phyloP scores from a whole-genome alignment of 177 flowering plant genomes.

The Vitis hybrid region DNA sequence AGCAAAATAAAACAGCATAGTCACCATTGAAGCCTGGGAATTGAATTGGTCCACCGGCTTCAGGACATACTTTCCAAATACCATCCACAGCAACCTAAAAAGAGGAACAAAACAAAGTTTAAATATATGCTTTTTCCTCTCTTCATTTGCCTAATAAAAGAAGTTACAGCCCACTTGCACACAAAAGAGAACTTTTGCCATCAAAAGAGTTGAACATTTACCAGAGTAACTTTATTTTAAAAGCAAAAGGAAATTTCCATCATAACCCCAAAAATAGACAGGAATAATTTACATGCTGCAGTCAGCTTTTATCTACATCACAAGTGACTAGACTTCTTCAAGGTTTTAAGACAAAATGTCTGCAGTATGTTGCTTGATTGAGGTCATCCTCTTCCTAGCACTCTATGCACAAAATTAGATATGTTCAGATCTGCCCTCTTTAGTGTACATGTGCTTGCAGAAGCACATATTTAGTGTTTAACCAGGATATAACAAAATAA shows the following conservation, averaged over 20 bases:
- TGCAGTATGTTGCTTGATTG: not conserved
- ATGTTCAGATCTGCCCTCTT: too few relatives aligned
- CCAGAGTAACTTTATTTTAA: not conserved
- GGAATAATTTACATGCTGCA: not conserved
- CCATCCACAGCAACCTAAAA: conserved; percentile 96
- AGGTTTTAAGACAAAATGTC: not conserved
- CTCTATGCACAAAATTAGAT: not conserved
- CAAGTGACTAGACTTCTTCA: not conserved
- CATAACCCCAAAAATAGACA: not conserved
- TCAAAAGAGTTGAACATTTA: not conserved
- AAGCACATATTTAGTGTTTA: not conserved
- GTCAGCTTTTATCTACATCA: not conserved
- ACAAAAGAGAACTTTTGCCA: not conserved
- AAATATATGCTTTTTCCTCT: not conserved
- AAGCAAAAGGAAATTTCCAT: not conserved
- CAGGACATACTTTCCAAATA: conserved; percentile 88
- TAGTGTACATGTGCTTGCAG: too few relatives aligned
- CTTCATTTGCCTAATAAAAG: not conserved
- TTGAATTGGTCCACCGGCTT: conserved; percentile 83
- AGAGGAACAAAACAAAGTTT: not conserved
- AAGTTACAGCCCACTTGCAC: not conserved
- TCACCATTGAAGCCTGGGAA: conserved; percentile 94
- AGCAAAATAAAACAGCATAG: not conserved
- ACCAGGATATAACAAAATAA: not conserved
- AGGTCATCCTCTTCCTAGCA: not conserved